Conservation (phyloP, 495 filamentous ascomycete genomes). For the Zalerion maritima region DNA sequence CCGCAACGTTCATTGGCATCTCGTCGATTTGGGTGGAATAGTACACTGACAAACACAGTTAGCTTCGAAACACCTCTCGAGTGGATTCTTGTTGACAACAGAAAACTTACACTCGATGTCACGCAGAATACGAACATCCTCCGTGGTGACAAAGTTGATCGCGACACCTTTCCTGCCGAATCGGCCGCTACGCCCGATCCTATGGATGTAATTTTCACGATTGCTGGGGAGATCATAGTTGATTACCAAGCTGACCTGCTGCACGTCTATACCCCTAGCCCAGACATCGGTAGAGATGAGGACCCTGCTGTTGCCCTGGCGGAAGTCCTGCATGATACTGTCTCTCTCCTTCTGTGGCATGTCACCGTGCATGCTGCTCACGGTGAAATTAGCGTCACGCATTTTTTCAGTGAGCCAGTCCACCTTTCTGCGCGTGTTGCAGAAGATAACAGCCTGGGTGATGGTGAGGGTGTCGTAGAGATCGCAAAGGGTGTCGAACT, state of each 20-base stretch:
- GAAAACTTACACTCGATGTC: constrained; percentile 70
- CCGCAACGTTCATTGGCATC: constrained; percentile 95
- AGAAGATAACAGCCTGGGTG: constrained; percentile 99
- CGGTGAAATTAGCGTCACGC: constrained; percentile 94
- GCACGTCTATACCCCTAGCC: constrained; percentile 97
- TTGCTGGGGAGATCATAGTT: constrained; percentile 98
- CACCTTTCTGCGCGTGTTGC: constrained; percentile 98
- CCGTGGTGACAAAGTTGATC: constrained; percentile 97
- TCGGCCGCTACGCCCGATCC: constrained; percentile 88
- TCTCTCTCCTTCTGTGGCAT: constrained; percentile 98
- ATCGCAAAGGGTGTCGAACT: constrained; percentile 98
- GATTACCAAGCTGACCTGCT: constrained; percentile 98
- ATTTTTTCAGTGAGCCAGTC: constrained; percentile 99
- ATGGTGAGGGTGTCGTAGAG: constrained; percentile 98
- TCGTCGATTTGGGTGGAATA: constrained; percentile 98
- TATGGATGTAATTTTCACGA: constrained; percentile 99
- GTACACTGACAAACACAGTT: constrained; percentile 47
- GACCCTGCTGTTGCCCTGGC: constrained; percentile 87
- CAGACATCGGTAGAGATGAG: constrained; percentile 97
- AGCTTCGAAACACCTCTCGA: neutral
- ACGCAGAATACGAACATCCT: constrained; percentile 92
- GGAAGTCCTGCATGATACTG: constrained; percentile 98
- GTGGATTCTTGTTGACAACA: constrained; percentile 8
- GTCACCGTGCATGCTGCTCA: constrained; percentile 96
- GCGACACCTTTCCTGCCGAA: constrained; percentile 98